Evolutionary conservation across 371 early-diverging fungal genomes (phyloP).

Genomic region (Mortierella sp.): DNA sequence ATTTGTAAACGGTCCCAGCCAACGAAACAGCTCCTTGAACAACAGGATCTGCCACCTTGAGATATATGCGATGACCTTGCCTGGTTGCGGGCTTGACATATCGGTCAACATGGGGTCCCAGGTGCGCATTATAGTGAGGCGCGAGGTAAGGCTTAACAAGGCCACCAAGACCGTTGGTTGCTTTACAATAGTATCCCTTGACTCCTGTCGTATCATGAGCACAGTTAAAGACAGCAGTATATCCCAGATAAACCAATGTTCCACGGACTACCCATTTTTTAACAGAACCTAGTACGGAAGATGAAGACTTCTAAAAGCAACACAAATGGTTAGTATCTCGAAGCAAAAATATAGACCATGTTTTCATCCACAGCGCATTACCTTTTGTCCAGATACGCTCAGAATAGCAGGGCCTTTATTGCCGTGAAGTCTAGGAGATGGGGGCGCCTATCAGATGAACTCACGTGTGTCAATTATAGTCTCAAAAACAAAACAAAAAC

Average conservation of each 20-base stretch:
- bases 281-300: conserved; percentile 1
- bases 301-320: conserved; percentile 10
- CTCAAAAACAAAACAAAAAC: not conserved
- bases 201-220: conserved; percentile 37
- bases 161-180: conserved; percentile 42
- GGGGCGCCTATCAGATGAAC: conserved; percentile 28
- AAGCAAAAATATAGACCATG: not conserved
- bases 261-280: conserved; percentile 54
- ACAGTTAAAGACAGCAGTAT: conserved; percentile 51
- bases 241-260: conserved; percentile 42
- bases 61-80: conserved; percentile 39
- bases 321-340: not conserved
- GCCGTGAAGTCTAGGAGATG: conserved; percentile 52
- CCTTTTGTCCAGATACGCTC: conserved; percentile 29
- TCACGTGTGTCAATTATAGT: not conserved
- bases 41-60: conserved; percentile 49
- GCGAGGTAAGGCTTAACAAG: conserved; percentile 41
- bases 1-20: conserved; percentile 36
- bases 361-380: not conserved
- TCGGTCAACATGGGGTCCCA: conserved; percentile 49
- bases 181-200: conserved; percentile 48
- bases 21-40: conserved; percentile 37
- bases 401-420: conserved; percentile 53
- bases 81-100: conserved; percentile 43
- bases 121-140: conserved; percentile 39